Evolutionary conservation across 306 rosid genomes (phyloP), one percentile per base, ranked within the genome.

Genomic region (Pterocarpus macrocarpus): DNA sequence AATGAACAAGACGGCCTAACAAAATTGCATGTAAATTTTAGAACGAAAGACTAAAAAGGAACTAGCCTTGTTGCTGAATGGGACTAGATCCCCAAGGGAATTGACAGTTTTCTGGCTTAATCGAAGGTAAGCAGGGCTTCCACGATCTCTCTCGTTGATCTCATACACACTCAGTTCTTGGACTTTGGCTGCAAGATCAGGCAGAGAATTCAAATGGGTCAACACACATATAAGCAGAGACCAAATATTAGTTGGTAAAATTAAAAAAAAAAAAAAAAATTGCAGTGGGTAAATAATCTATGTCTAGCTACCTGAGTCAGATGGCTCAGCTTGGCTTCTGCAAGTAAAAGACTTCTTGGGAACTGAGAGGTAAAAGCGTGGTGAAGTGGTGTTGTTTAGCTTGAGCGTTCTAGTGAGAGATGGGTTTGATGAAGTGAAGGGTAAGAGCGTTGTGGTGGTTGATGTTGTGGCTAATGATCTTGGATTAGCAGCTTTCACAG

Each of bases 41-140:
- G 41, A 57, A 22, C n/a, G 34, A 35, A 3, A 43, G 38, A 75
- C 53, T 4, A 32, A 3, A 63, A 8, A 11, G 22, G 10, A 52
- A 79, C 72, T 81, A 68, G 53, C 96, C 90, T 91, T 93, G 88
- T 91, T 93, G 49, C 89, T 91, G 65, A 91, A 84, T 0, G 96
- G 96, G 43, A 93, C 90, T 7, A 93, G 88, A 87, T 89, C 97
- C 22, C 91, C 97, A 4, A 93, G 89, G 11, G 92, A 80, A 77
- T 88, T 89, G 5, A 84, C 87, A 44, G 65, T 49, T 80, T 89
- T 93, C 85, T 91, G 90, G 76, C 96, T 93, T 32, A 93, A 77
- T 16, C 87, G 67, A 28, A 93, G 92, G 55, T 87, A 91, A 5
- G 89, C 92, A 55, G 92, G 94, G 70, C 96, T 93, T 64, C 90